Percentiles rank a stretch among this genome's conserved stretches.
phyloP scores from a whole-genome alignment of 257 asterid species.

The Solanum sparsipilum region DNA sequence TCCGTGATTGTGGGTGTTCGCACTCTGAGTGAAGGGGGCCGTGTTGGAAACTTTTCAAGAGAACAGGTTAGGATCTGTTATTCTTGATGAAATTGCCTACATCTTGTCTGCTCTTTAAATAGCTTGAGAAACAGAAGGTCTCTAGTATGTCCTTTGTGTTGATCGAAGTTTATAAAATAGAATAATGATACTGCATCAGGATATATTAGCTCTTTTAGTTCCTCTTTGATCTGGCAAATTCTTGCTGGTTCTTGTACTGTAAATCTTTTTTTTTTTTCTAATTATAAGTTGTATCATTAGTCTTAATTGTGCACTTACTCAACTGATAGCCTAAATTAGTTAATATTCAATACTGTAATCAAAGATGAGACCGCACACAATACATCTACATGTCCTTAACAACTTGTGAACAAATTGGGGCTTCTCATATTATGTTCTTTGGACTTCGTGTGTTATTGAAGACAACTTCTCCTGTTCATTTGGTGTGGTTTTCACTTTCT shows the following conservation, averaged over 20 bases:
- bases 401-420: background rate
- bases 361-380: background rate
- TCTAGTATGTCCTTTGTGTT: background rate
- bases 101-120: background rate
- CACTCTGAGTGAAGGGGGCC: slow-evolving; percentile 98
- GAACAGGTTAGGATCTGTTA: slow-evolving; percentile 62
- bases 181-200: background rate
- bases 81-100: background rate
- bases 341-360: background rate
- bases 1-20: slow-evolving; percentile 97
- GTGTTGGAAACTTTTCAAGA: slow-evolving; percentile 88
- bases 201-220: background rate
- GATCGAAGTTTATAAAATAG: background rate
- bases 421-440: background rate
- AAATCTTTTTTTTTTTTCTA: background rate
- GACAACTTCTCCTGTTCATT: background rate
- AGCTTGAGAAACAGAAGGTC: background rate
- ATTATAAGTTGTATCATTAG: background rate
- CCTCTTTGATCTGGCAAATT: background rate
- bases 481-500: background rate
- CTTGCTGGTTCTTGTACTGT: background rate
- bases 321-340: background rate
- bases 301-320: background rate
- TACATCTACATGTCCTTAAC: background rate
- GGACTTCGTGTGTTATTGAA: background rate